Evolutionary conservation across 1,284 basidiomycete genomes (phyloP).

Genomic region (Stereum hirsutum): DNA sequence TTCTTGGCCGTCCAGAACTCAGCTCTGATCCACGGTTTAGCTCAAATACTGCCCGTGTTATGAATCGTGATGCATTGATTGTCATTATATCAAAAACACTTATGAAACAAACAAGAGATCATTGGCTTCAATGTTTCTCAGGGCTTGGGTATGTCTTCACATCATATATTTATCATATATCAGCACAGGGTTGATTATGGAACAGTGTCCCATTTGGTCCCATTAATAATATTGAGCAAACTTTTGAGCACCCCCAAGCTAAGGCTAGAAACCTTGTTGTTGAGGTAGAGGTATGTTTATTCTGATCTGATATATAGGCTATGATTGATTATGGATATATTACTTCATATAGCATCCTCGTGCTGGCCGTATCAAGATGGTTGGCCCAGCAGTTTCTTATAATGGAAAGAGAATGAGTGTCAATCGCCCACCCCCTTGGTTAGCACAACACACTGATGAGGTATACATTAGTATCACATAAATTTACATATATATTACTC

Average conservation of each 20-base stretch:
- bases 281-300: constrained; percentile 46
- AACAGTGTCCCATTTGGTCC: constrained; percentile 85
- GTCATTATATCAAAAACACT: constrained; percentile 60
- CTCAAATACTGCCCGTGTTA: constrained; percentile 71
- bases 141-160: constrained; percentile 57
- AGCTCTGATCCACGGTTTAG: constrained; percentile 52
- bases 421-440: constrained; percentile 71
- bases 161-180: background rate
- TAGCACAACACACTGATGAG: constrained; percentile 79
- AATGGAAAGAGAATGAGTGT: constrained; percentile 78
- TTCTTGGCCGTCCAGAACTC: constrained; percentile 52
- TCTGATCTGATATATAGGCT: constrained; percentile 4
- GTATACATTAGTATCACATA: constrained; percentile 26
- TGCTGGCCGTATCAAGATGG: constrained; percentile 77
- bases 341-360: constrained; percentile 19
- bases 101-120: constrained; percentile 43
- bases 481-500: background rate
- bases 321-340: background rate
- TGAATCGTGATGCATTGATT: constrained; percentile 69
- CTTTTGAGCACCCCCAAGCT: constrained; percentile 89
- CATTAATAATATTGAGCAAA: constrained; percentile 87
- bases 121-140: constrained; percentile 70
- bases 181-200: constrained; percentile 1
- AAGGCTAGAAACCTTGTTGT: constrained; percentile 51
- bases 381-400: constrained; percentile 82